Evolutionary conservation across 257 asterid genomes (phyloP), one percentile per base, ranked within the genome.

Genomic region (Nicotiana sylvestris): DNA sequence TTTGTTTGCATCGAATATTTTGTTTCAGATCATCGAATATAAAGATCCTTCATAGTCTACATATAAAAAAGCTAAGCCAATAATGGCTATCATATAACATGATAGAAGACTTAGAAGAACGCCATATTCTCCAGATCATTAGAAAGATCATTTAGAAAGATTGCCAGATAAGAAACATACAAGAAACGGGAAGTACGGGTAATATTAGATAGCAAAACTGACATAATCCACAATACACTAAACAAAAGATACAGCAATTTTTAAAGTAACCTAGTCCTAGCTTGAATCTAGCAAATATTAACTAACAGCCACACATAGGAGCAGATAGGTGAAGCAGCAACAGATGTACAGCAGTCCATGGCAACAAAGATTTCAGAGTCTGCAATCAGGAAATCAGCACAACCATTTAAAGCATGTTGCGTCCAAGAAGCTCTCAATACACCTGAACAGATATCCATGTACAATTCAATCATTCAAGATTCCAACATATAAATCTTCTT

Each of bases 291-390:
- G 85, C 90, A 90, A 90, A 57, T 58, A 90, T 49, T 78, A 87
- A 83, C 87, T 82, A 84, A 85, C 78, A 85, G 90, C 90, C 93
- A 94, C 85, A 90, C 83, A 89, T 81, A 84, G 90, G 89, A 86
- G 92, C 93, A 93, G 94, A 92, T 89, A 93, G 90, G 91, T 89
- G 97, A 92, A 90, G 97, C 98, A 92, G 96, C 98, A 92, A 95
- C 95, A 93, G 97, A 90, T 90, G 92, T 89, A 92, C 91, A 92
- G 97, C 97, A 95, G 92, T 90, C 94, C 97, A 90, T 88, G 88
- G 72, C 92, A 91, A 94, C 91, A 93, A 91, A 95, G 97, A 91
- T 90, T 85, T 91, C 95, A 94, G 67, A 87, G 92, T 92, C 97
- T 90, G 97, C 93, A 92, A 91, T 89, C 93, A 95, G 89, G 92